A percentile compares a stretch with the other conserved stretches of the same genome.
These are phyloP conservation scores for Geotrichum siamense DNA, from an alignment of 1,139 yeast genomes.

Conservation along the genomic window DNA sequence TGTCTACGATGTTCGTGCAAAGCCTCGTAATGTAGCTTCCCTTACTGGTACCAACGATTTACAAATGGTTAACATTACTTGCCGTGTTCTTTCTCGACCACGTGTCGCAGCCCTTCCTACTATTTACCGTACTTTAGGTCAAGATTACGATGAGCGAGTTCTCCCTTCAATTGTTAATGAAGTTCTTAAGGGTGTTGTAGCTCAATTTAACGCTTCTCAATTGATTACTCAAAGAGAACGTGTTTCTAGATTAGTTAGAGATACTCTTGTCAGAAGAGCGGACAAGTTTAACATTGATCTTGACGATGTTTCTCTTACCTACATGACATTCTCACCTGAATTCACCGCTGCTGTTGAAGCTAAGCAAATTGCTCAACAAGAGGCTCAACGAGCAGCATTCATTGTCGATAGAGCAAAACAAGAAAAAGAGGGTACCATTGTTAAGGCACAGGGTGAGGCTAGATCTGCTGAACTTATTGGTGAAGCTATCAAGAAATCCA, in stretches of 20 bases:
- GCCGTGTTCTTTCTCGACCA: conserved; percentile 93
- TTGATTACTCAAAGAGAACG: conserved; percentile 96
- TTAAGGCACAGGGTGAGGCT: conserved; percentile 98
- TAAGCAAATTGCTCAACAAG: conserved; percentile 98
- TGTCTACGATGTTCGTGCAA: conserved; percentile 91
- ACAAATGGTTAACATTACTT: conserved; percentile 98
- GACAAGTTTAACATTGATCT: conserved; percentile 75
- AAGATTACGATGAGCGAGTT: conserved; percentile 92
- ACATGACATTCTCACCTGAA: conserved; percentile 96
- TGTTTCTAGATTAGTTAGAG: conserved; percentile 86
- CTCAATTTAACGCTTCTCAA: conserved; percentile 97
- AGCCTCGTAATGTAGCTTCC: conserved; percentile 95
- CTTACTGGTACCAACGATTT: conserved; percentile 96
- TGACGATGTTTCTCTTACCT: conserved; percentile 94
- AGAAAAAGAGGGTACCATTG: conserved; percentile 94
- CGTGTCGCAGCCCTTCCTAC: conserved; percentile 69
- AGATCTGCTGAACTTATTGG: conserved; percentile 96
- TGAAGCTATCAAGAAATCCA: conserved; percentile 94
- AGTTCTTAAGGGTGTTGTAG: conserved; percentile 92
- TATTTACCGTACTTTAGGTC: conserved; percentile 85
- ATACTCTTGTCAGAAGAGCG: conserved; percentile 86
- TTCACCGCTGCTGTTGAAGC: conserved; percentile 98
- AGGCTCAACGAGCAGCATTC: conserved; percentile 97
- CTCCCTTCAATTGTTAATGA: conserved; percentile 96
- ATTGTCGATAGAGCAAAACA: conserved; percentile 95